A percentile compares a stretch with the other conserved stretches of the same genome.
phyloP scores from a whole-genome alignment of 768 basidiomycete genomes.

The Mycena haematopus region DNA sequence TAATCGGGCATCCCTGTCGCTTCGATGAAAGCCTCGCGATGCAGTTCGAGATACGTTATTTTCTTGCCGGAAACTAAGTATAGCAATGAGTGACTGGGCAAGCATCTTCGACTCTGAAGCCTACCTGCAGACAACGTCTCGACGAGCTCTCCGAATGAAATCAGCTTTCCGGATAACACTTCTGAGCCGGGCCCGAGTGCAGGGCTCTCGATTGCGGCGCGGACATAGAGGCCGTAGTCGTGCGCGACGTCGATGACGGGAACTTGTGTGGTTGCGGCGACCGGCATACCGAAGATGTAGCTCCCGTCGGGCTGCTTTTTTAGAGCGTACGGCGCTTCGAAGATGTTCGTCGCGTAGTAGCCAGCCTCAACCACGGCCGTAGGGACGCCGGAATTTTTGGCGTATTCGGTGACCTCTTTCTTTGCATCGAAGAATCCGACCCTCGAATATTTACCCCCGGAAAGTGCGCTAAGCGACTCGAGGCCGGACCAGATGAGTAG shows the following conservation, averaged over 20 bases:
- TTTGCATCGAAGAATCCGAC: conserved; percentile 23
- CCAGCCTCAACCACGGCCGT: conserved; percentile 18
- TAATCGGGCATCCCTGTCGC: conserved; percentile 14
- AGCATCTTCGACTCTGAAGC: conserved; percentile 30
- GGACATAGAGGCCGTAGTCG: conserved; percentile 27
- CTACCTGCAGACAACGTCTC: conserved; percentile 18
- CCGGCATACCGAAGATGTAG: conserved; percentile 22
- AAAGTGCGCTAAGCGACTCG: conserved; percentile 16
- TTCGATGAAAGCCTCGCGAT: conserved; percentile 17
- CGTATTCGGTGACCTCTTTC: conserved; percentile 20
- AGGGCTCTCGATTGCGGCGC: conserved; percentile 22
- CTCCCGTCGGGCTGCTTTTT: conserved; percentile 19
- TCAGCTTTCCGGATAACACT: conserved; percentile 14
- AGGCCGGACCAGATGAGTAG: conserved; percentile 23
- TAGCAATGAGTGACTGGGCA: background rate
- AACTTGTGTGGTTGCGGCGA: conserved; percentile 4
- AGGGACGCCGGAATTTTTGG: conserved; percentile 16
- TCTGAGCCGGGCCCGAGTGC: conserved; percentile 17
- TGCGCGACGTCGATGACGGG: conserved; percentile 22
- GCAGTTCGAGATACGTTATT: conserved; percentile 14
- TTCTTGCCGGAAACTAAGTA: conserved; percentile 19
- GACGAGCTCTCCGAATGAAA: conserved; percentile 17
- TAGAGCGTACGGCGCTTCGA: conserved; percentile 23
- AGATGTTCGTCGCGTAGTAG: conserved; percentile 19
- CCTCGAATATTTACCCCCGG: conserved; percentile 10